A percentile compares a stretch with the other conserved stretches of the same genome.
Evolutionary conservation across 176 grass and related monocot genomes (phyloP).

Genomic region (Aegilops longissima): DNA sequence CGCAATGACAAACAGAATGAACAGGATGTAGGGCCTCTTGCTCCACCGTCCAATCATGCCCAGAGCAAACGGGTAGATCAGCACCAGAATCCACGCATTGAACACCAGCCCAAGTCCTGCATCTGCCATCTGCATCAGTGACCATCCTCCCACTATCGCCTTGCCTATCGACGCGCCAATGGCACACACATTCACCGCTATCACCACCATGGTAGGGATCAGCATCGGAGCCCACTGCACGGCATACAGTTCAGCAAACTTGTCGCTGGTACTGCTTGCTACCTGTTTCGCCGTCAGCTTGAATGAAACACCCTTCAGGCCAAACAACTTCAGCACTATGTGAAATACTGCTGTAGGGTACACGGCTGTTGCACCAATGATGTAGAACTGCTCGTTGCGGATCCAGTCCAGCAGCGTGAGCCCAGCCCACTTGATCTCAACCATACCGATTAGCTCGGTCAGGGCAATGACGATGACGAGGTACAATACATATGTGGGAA

Average conservation of each 20-base stretch:
- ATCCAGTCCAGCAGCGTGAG: slow-evolving; percentile 47
- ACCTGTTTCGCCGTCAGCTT: slow-evolving; percentile 44
- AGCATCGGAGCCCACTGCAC: slow-evolving; percentile 37
- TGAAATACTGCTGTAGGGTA: slow-evolving; percentile 45
- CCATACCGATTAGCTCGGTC: slow-evolving; percentile 41
- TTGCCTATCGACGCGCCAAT: slow-evolving; percentile 40
- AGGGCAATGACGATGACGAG: slow-evolving; percentile 38
- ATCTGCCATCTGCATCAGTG: slow-evolving; percentile 46
- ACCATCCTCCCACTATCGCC: slow-evolving; percentile 40
- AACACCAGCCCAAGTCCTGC: slow-evolving; percentile 39
- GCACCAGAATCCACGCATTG: slow-evolving; percentile 44
- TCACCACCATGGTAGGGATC: slow-evolving; percentile 41
- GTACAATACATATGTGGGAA: slow-evolving; percentile 46
- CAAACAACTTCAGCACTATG: slow-evolving; percentile 45
- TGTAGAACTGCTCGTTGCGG: slow-evolving; percentile 65
- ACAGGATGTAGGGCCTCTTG: slow-evolving; percentile 42
- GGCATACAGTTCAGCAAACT: slow-evolving; percentile 41
- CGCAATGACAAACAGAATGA: slow-evolving; percentile 28
- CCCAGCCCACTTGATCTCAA: slow-evolving; percentile 50
- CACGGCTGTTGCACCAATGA: slow-evolving; percentile 49
- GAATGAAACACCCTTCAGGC: slow-evolving; percentile 52
- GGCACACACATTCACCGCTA: slow-evolving; percentile 33
- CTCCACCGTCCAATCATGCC: slow-evolving; percentile 49
- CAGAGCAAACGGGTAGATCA: slow-evolving; percentile 46
- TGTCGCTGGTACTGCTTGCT: slow-evolving; percentile 29